Conservation (phyloP, 257 asterid genomes). For the Mentha longifolia region DNA sequence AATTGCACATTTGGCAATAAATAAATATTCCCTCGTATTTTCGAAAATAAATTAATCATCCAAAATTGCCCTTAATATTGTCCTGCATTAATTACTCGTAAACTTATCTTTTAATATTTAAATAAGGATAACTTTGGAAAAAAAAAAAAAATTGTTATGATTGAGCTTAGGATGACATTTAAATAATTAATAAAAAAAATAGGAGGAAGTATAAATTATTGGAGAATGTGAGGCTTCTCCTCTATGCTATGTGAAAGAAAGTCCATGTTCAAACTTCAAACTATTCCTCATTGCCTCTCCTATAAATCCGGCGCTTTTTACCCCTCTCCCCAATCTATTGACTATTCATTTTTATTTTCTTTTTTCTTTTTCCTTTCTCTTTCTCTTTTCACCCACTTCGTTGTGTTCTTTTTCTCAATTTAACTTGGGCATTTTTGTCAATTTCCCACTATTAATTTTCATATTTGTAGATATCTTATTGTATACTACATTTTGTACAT, state of each 20-base stretch:
- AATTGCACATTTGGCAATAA: background rate
- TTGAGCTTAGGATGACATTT: too few species aligned
- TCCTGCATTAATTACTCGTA: too few species aligned
- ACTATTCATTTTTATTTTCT: background rate
- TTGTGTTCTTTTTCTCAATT: background rate
- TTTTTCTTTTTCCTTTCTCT: background rate
- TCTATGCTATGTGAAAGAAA: conserved; percentile 28
- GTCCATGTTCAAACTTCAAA: conserved; percentile 47
- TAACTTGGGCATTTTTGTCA: background rate
- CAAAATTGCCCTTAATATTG: too few species aligned
- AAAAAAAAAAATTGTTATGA: too few species aligned
- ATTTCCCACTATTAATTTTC: background rate
- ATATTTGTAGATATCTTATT: background rate
- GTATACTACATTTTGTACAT: background rate
- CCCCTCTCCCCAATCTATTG: conserved; percentile 1
- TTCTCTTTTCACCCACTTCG: background rate
- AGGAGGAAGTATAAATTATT: background rate
- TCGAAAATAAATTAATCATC: too few species aligned
- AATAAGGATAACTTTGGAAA: too few species aligned
- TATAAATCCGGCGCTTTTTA: conserved; percentile 40
- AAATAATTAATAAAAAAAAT: too few species aligned
- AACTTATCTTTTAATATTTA: too few species aligned
- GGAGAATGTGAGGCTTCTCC: conserved; percentile 32
- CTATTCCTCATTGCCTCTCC: conserved; percentile 32
- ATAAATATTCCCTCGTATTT: background rate